Conservation (phyloP, 2,329 filamentous ascomycete species). For the Eutypella sp. region DNA sequence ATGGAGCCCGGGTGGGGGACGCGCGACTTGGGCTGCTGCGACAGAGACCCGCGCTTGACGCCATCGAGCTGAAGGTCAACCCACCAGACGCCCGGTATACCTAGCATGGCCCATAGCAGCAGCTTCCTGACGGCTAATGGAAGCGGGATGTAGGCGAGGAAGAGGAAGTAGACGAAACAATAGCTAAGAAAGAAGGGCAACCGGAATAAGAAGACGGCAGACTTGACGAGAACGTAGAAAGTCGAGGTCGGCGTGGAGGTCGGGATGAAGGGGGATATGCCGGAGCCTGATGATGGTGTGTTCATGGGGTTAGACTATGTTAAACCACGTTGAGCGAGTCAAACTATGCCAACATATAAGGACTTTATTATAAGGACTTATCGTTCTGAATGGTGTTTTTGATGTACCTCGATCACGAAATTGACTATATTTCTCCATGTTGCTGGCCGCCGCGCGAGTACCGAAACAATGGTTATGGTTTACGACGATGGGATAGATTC, state of each 20-base stretch:
- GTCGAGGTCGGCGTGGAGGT: constrained; percentile 61
- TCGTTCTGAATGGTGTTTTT: constrained; percentile 1
- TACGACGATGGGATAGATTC: too few relatives aligned
- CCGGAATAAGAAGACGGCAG: constrained; percentile 74
- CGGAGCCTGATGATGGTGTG: constrained; percentile 60
- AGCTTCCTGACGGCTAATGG: constrained; percentile 66
- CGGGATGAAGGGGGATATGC: constrained; percentile 93
- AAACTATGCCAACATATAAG: too few relatives aligned
- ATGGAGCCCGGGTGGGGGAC: constrained; percentile 76
- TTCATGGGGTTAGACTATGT: neutral
- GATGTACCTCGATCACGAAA: constrained; percentile 78
- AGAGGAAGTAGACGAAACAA: constrained; percentile 65
- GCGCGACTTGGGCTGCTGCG: constrained; percentile 65
- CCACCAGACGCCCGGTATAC: constrained; percentile 94
- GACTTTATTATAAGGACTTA: too few relatives aligned
- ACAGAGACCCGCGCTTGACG: constrained; percentile 83
- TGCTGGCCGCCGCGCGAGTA: too few relatives aligned
- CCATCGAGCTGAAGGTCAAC: constrained; percentile 97
- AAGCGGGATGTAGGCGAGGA: constrained; percentile 76
- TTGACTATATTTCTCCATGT: constrained; percentile 93
- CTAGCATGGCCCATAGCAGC: constrained; percentile 80
- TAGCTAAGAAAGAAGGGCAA: constrained; percentile 71
- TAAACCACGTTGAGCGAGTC: too few relatives aligned
- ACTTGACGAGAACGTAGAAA: constrained; percentile 58
- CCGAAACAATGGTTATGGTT: too few relatives aligned